Evolutionary conservation across 2,329 filamentous ascomycete species (phyloP), one percentile per base, ranked within the genome.

Genomic region (Diaporthe eres): DNA sequence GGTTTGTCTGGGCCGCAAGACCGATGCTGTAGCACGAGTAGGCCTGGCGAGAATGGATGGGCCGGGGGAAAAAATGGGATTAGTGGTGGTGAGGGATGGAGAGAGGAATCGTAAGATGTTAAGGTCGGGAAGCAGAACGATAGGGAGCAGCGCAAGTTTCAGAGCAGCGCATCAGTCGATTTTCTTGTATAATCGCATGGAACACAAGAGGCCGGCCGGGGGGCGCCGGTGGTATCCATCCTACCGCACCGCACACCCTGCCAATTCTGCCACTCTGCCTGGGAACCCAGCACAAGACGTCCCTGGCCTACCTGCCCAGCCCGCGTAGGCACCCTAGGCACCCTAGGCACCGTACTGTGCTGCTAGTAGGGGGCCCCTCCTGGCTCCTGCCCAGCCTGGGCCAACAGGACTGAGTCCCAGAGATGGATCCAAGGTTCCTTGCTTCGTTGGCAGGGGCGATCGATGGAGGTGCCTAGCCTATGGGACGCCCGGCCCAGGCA

Each of bases 11-110:
- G 63, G 63, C 63, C 28, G 63, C 31, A 34, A 68, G 63, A 68
- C 63, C 7, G 63, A n/a, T n/a, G 47, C 63, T 51, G 31, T 68
- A 68, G 63, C 63, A 68, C 63, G 63, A 68, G 47, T 68, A 53
- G 65, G 65, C 47, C 65, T 68, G 65, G 65, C 65, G 65, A 68
- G 65, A 42, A 68, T 68, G 22, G 65, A 68, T n/a, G 47, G 65
- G 65, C 47, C 47, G 65, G 65, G 61, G 63, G 9, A 19, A 39
- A 39, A 53, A 53, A 39, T 68, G 65, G 65, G 47, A 49, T 68
- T 68, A 28, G 47, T 68, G 65, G 65, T 68, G 65, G 65, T 53
- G 65, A 68, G 65, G 65, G 34, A 68, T 67, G 61, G 61, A 67
- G 61, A 49, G 61, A 49, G 61, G 28, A 12, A 68, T 68, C 65